Evolutionary conservation across 805 yeast genomes (phyloP).

Genomic region (Candida mattraensis): DNA sequence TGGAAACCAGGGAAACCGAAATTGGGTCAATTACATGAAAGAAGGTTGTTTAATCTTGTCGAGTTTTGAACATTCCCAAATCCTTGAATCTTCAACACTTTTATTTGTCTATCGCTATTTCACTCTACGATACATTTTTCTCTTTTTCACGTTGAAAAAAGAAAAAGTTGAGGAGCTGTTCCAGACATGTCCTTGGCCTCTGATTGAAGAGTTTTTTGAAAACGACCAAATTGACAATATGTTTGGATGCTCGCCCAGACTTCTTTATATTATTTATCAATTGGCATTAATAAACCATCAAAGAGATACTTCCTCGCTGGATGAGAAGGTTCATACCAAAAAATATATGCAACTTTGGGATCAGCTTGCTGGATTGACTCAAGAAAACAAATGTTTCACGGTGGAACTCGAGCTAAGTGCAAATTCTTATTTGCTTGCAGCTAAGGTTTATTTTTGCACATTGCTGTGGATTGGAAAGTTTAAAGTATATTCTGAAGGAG

Average conservation of each 20-base stretch:
- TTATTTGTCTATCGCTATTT: slow-evolving; percentile 34
- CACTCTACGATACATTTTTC: slow-evolving; percentile 30
- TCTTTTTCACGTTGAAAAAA: slow-evolving; percentile 27
- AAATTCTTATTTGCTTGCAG: slow-evolving; percentile 19
- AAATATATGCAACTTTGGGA: slow-evolving; percentile 14
- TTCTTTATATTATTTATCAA: slow-evolving; percentile 26
- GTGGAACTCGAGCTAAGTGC: slow-evolving; percentile 23
- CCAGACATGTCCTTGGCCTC: slow-evolving; percentile 26
- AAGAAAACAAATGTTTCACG: slow-evolving; percentile 5
- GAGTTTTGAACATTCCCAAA: slow-evolving; percentile 20
- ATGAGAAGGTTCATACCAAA: slow-evolving; percentile 1
- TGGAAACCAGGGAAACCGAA: slow-evolving; percentile 27
- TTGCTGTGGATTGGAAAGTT: slow-evolving; percentile 13
- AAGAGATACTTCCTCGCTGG: slow-evolving; percentile 8
- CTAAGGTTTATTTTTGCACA: slow-evolving; percentile 22
- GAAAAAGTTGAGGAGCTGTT: slow-evolving; percentile 17
- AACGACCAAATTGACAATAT: slow-evolving; percentile 30
- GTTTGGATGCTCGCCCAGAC: slow-evolving; percentile 36
- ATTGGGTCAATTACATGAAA: slow-evolving; percentile 33
- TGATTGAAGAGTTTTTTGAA: slow-evolving; percentile 26
- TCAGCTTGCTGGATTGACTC: slow-evolving; percentile 11
- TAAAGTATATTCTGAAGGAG: slow-evolving; percentile 8
- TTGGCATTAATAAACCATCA: slow-evolving; percentile 21
- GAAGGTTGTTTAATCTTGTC: slow-evolving; percentile 33
- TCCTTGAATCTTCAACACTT: slow-evolving; percentile 25